These are phyloP conservation scores for Daldinia vernicosa DNA, from an alignment of 495 filamentous ascomycete genomes.

Conservation along the genomic window DNA sequence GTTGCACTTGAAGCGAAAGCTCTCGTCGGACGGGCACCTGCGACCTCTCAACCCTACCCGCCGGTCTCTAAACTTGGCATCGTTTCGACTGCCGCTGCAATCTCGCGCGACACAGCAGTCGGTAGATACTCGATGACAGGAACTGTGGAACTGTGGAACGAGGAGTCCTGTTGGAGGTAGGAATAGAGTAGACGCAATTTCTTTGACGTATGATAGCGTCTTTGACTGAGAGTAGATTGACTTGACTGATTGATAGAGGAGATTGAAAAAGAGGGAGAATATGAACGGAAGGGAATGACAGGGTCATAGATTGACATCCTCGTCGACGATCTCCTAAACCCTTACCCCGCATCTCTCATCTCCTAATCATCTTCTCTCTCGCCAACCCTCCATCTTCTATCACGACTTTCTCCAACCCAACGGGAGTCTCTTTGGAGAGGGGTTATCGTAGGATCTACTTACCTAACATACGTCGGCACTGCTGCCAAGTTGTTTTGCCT, in stretches of 20 bases:
- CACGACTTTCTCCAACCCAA: constrained; percentile 37
- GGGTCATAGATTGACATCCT: constrained; percentile 26
- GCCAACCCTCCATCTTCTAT: constrained; percentile 14
- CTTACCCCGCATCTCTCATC: constrained; percentile 43
- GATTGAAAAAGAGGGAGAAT: constrained; percentile 7
- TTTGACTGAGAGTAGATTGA: neutral
- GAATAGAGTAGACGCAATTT: constrained; percentile 23
- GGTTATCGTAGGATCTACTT: constrained; percentile 29
- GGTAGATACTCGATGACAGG: constrained; percentile 27
- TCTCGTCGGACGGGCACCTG: constrained; percentile 14
- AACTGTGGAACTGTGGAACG: constrained; percentile 17
- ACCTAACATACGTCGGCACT: constrained; percentile 27
- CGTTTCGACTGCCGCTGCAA: constrained; percentile 30
- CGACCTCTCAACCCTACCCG: constrained; percentile 12
- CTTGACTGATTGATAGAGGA: constrained; percentile 15
- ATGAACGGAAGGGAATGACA: constrained; percentile 28
- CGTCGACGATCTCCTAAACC: constrained; percentile 30
- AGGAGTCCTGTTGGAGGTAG: neutral
- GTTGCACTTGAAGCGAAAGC: neutral
- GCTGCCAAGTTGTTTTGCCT: constrained; percentile 12
- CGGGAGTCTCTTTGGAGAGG: constrained; percentile 11
- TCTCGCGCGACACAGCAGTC: constrained; percentile 35
- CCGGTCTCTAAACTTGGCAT: constrained; percentile 22
- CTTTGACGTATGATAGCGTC: constrained; percentile 18
- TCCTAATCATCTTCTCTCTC: constrained; percentile 19